These are phyloP conservation scores for Flaveria trinervia DNA, from an alignment of 129 eudicot species.

Conservation along the genomic window DNA sequence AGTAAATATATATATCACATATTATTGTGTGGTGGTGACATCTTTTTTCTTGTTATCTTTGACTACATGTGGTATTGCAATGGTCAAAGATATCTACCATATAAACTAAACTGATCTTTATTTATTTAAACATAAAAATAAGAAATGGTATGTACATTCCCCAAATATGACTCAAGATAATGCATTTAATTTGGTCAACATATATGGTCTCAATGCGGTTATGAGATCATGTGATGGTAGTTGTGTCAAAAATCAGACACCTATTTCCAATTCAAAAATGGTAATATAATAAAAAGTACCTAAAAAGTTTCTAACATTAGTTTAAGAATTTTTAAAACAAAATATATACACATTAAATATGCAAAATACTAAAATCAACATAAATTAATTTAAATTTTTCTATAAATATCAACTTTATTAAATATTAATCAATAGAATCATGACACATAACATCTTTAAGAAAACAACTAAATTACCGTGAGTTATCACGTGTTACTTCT, in stretches of 20 bases:
- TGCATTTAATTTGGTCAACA: conserved; percentile 27
- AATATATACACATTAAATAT: no score
- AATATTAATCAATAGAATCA: not conserved
- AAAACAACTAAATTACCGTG: no score
- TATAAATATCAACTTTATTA: no score
- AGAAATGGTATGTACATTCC: conserved; percentile 31
- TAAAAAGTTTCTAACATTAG: not conserved
- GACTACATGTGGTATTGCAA: conserved; percentile 32
- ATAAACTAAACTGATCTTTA: conserved; percentile 7
- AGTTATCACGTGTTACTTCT: no score
- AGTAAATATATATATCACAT: conserved; percentile 29
- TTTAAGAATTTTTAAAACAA: not conserved
- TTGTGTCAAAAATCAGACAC: conserved; percentile 20
- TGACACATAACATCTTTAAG: not conserved
- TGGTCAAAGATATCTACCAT: conserved; percentile 36
- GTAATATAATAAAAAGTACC: not conserved
- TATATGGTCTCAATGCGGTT: conserved; percentile 21
- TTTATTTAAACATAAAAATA: conserved; percentile 15
- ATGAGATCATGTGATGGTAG: conserved; percentile 19
- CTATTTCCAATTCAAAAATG: not conserved
- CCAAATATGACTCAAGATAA: conserved; percentile 24
- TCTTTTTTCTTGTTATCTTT: conserved; percentile 33
- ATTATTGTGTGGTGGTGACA: conserved; percentile 32
- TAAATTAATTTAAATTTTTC: no score
- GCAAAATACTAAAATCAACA: no score